Evolutionary conservation across 2,329 filamentous ascomycete species (phyloP).

Genomic region (Plenodomus biglobosus): DNA sequence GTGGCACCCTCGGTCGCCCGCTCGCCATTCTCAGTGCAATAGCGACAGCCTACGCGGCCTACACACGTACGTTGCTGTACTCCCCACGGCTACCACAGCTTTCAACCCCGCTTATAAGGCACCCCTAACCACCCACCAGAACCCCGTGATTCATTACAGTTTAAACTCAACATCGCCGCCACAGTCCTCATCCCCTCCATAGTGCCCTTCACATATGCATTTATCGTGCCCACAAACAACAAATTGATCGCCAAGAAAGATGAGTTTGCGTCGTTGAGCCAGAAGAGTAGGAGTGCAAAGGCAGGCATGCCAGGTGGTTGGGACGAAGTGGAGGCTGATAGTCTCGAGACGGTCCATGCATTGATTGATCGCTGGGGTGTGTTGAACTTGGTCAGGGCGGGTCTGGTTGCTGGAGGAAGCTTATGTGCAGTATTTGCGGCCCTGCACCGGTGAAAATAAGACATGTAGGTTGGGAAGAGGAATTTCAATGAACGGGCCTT

Average conservation of each 20-base stretch:
- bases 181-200: conserved; percentile 51
- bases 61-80: conserved; percentile 33
- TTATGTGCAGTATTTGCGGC: conserved; percentile 31
- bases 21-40: conserved; percentile 47
- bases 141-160: conserved; percentile 34
- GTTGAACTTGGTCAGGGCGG: conserved; percentile 53
- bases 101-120: no score
- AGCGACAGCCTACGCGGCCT: conserved; percentile 53
- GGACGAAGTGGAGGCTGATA: conserved; percentile 43
- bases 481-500: no score
- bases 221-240: conserved; percentile 53
- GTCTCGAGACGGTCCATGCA: conserved; percentile 53
- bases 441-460: conserved; percentile 3
- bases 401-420: conserved; percentile 35
- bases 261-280: conserved; percentile 32
- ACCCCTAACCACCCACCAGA: conserved; percentile 20
- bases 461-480: no score
- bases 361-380: conserved; percentile 60
- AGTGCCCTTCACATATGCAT: conserved; percentile 55
- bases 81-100: background rate
- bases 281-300: background rate
- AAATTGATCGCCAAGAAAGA: conserved; percentile 52
- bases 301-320: conserved; percentile 26
- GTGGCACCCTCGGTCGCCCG: conserved; percentile 45
- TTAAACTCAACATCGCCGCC: conserved; percentile 52